Conservation (phyloP, 148 eudicot species). For the Spergularia marina region DNA sequence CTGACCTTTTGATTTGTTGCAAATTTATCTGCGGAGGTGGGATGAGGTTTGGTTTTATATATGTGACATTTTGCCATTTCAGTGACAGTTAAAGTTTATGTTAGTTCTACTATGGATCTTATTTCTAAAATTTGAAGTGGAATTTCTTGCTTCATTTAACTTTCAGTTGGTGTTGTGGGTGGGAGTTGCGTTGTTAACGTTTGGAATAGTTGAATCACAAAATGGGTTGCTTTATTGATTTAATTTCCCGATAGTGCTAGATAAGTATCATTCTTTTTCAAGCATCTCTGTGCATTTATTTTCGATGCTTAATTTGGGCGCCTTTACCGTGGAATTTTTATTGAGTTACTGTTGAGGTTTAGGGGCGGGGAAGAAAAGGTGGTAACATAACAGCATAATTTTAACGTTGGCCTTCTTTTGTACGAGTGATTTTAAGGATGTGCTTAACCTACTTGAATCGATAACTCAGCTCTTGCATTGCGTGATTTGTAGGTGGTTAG, state of each 20-base stretch:
- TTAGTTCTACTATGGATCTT: neutral
- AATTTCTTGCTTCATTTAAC: neutral
- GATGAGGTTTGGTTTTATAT: neutral
- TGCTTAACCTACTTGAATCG: neutral
- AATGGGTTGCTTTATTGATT: neutral
- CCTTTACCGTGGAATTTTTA: slow-evolving; percentile 4
- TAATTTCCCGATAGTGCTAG: neutral
- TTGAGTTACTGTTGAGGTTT: no score
- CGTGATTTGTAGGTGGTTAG: neutral
- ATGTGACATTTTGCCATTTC: neutral
- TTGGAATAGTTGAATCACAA: neutral
- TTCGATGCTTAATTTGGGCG: neutral
- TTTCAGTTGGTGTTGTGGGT: neutral
- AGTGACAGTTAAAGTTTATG: slow-evolving; percentile 1
- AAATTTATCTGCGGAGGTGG: neutral
- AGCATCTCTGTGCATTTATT: slow-evolving; percentile 12
- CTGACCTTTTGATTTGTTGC: neutral
- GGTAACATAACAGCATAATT: neutral
- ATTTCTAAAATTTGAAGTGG: neutral
- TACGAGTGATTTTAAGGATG: neutral
- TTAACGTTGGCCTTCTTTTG: neutral
- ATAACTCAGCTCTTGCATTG: neutral
- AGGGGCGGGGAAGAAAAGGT: slow-evolving; percentile 1
- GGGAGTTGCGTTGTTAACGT: neutral
- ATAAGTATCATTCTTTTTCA: neutral